Evolutionary conservation across 257 asterid species (phyloP), one percentile per base, ranked within the genome.

Genomic region (Solanum clarkiae): DNA sequence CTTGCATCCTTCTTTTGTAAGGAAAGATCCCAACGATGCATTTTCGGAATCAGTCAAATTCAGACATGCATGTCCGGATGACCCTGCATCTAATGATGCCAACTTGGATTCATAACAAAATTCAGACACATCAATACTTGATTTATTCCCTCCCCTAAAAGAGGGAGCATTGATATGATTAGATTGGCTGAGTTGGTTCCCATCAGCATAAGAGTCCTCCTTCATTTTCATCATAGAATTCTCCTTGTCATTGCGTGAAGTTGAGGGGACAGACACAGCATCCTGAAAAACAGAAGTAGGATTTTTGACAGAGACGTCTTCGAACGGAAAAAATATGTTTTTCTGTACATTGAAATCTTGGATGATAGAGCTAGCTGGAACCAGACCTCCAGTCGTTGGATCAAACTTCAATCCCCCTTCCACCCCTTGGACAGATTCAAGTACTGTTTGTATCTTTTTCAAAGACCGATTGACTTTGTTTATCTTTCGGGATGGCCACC

Each of bases 401-500:
- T 96, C 94, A 68, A 91, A 93, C 91, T 91, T 92, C 82, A 96
- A 84, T 80, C 94, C 97, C 65, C 94, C 97, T 88, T 94, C 97
- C 72, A 92, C 92, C 15, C 98, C 98, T 63, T 94, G 93, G 80
- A 94, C 99, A 57, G 99, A 96, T 89, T 93, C 93, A 10, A 96
- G 90, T 86, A 94, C 96, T 10, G 92, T 88, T 65, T 92, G 97
- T 68, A 96, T 91, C 88, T 96, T 94, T 86, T 89, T 93, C 84
- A 96, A 86, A 83, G 98, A 96, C 54, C 97, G 95, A 88, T 93
- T 93, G 22, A 93, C 99, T 88, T 95, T 95, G 85, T 93, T 92
- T 86, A 95, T 95, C 89, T 94, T 93, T 86, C 98, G 96, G 72
- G 96, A 94, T 83, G 99, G 99, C 99, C 99, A 95, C 87, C 98